Base-by-base conservation (phyloP, 371 early-diverging fungal species). In the Rozella allomycis region DNA sequence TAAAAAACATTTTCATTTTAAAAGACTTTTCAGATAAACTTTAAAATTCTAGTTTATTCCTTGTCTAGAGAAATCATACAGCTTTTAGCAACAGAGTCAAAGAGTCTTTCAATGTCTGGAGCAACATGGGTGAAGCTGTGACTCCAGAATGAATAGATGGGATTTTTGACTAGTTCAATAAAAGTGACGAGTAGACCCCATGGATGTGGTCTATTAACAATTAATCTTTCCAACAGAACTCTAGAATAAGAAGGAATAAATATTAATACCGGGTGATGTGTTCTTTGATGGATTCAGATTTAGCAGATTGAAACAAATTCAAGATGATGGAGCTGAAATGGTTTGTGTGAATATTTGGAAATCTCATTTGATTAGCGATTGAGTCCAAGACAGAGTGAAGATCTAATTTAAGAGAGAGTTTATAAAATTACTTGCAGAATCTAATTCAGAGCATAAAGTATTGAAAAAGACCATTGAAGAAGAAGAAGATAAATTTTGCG, bases 141-240 rank as follows among this genome's bases (percentile, higher is more conserved):
- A 25, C 69, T 69, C 80, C 84, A 81, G 61, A 84, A 82, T 31
- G 68, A 68, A 52, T 79, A 84, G 6, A 73, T 56, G 12, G 82
- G 83, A 47, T 88, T 86, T 47, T 82, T 77, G 55, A 87, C 76
- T 40, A 96, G 54, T 49, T 96, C 96, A 36, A 88, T 90, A 48
- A 93, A 79, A 1, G 93, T 88, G 19, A 90, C 80, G 43, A 90
- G 54, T 28, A 96, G 58, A 9, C 91, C 91, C 82, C 91, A 91
- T 25, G 97, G 97, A 54, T 87, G 88, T 14, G 93, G 97, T 20
- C 91, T 63, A 52, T 85, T 84, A 10, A 83, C 93, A 43, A 96
- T 79, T 30, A 91, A 56, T 23, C 93, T 75, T 51, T 93, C 97
- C 35, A 91, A 53, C 18, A 96, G 53, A 1, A 90, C 91, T 16